These are phyloP conservation scores for Scleromitrula shiraiana DNA, from an alignment of 2,329 filamentous ascomycete species.

Conservation along the genomic window DNA sequence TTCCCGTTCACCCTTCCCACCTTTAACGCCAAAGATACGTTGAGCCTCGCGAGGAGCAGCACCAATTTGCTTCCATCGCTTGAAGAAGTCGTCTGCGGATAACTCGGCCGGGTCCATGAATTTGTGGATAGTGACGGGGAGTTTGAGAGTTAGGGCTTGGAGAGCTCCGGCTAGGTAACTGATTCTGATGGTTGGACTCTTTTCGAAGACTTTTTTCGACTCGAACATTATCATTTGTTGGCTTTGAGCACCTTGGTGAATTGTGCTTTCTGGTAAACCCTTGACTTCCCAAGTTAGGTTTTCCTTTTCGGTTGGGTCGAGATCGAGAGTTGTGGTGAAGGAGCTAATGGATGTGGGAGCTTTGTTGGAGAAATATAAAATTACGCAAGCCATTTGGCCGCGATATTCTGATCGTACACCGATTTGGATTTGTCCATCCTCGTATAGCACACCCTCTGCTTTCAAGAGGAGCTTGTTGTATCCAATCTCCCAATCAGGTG, in stretches of 20 bases:
- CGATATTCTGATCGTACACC: constrained; percentile 91
- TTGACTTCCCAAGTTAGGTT: constrained; percentile 81
- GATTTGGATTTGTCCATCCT: constrained; percentile 89
- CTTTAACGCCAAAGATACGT: constrained; percentile 65
- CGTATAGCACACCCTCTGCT: constrained; percentile 82
- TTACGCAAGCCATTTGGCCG: constrained; percentile 89
- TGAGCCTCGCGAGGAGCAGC: constrained; percentile 81
- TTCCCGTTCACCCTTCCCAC: constrained; percentile 47
- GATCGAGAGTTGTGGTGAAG: constrained; percentile 89
- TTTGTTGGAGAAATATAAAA: constrained; percentile 95
- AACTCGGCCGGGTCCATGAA: constrained; percentile 93
- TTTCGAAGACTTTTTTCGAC: constrained; percentile 69
- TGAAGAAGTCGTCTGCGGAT: constrained; percentile 91
- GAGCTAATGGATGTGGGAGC: constrained; percentile 76
- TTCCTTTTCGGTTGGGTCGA: constrained; percentile 57
- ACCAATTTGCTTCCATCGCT: constrained; percentile 97
- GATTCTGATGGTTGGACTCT: constrained; percentile 84
- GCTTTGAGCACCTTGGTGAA: constrained; percentile 67
- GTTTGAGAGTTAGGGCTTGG: constrained; percentile 83
- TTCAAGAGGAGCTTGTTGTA: constrained; percentile 75
- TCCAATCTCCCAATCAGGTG: constrained; percentile 88
- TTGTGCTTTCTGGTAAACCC: constrained; percentile 74
- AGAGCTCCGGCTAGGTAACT: constrained; percentile 90
- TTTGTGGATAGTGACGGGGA: constrained; percentile 84
- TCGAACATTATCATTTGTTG: constrained; percentile 96